Conservation (phyloP, 1,139 yeast species). For the Blastobotrys arbuscula region DNA sequence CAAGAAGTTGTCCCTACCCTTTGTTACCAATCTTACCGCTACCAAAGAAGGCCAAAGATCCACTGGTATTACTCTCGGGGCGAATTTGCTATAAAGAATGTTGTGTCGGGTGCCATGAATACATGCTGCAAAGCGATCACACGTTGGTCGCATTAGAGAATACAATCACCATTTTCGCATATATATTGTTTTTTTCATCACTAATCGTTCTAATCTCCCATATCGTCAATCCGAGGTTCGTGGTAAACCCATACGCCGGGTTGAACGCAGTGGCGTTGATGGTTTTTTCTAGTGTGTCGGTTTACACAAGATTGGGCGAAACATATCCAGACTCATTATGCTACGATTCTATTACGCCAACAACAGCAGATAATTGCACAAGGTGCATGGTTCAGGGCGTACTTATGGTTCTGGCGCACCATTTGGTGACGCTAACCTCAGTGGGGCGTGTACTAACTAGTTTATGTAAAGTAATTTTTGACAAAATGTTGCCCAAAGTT, state of each 20-base stretch:
- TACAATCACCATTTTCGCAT: neutral
- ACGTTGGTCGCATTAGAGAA: neutral
- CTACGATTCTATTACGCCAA: constrained; percentile 12
- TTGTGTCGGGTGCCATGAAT: constrained; percentile 7
- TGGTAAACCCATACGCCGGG: constrained; percentile 20
- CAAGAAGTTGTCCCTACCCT: constrained; percentile 10
- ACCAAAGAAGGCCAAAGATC: neutral
- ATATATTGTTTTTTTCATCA: constrained; percentile 14
- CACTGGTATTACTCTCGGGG: neutral
- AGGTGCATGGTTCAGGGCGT: constrained; percentile 20
- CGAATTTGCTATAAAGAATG: constrained; percentile 9
- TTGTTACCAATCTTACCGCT: constrained; percentile 8
- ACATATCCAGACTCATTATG: neutral
- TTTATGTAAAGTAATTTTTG: constrained; percentile 15
- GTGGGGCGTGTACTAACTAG: constrained; percentile 16
- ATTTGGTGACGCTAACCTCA: constrained; percentile 15
- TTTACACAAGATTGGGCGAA: neutral
- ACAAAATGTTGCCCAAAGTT: constrained; percentile 14
- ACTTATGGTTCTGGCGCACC: constrained; percentile 17
- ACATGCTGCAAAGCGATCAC: neutral
- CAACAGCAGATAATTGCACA: constrained; percentile 7
- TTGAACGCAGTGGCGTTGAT: constrained; percentile 19
- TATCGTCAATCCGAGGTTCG: constrained; percentile 17
- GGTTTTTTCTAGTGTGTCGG: constrained; percentile 3
- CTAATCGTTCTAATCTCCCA: constrained; percentile 16